Conservation (phyloP, 257 asterid genomes). For the Henckelia pumila region DNA sequence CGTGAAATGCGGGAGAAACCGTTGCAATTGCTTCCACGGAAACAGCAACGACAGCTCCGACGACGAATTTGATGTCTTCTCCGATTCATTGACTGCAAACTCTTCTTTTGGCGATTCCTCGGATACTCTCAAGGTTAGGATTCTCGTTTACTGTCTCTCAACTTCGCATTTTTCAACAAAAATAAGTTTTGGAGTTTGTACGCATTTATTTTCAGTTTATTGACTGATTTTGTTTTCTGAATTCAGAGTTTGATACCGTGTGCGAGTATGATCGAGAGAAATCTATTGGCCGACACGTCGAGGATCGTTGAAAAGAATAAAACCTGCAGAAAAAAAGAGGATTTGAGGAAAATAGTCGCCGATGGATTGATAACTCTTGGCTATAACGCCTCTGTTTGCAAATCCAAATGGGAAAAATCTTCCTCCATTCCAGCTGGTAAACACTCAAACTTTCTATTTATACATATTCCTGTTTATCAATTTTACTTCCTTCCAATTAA, state of each 20-base stretch:
- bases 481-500: background rate
- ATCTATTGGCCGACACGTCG: slow-evolving; percentile 77
- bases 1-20: slow-evolving; percentile 10
- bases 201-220: background rate
- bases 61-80: slow-evolving; percentile 58
- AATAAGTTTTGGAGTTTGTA: background rate
- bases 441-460: background rate
- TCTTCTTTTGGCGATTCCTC: slow-evolving; percentile 53
- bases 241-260: slow-evolving; percentile 75
- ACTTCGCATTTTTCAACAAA: background rate
- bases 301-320: slow-evolving; percentile 71
- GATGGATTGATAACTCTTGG: slow-evolving; percentile 60
- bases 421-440: slow-evolving; percentile 84
- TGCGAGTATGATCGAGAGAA: slow-evolving; percentile 61
- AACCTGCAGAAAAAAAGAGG: slow-evolving; percentile 57
- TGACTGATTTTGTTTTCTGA: slow-evolving; percentile 19
- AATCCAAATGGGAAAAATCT: slow-evolving; percentile 87
- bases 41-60: slow-evolving; percentile 79
- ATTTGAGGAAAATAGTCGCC: slow-evolving; percentile 62
- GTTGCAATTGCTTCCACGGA: slow-evolving; percentile 32
- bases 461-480: background rate
- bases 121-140: slow-evolving; percentile 66
- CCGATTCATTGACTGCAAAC: slow-evolving; percentile 33
- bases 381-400: slow-evolving; percentile 69
- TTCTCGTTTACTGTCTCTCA: background rate